A percentile compares a stretch with the other conserved stretches of the same genome.
These are phyloP conservation scores for Sclerotinia glacialis DNA, from an alignment of 2,329 filamentous ascomycete species.

Conservation along the genomic window DNA sequence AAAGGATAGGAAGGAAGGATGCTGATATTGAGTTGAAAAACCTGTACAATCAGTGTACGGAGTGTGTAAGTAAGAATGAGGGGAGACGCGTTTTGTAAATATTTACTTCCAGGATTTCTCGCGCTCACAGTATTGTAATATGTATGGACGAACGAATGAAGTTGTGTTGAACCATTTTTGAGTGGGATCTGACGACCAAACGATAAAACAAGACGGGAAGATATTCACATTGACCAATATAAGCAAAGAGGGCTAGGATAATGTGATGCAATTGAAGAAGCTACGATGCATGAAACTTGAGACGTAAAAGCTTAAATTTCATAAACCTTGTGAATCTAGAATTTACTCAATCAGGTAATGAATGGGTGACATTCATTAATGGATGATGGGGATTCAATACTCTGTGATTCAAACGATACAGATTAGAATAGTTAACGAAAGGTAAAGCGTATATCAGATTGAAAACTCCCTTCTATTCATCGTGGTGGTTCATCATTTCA, in stretches of 20 bases:
- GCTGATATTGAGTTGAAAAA: background rate
- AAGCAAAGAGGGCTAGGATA: slow-evolving; percentile 1
- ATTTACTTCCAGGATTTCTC: slow-evolving; percentile 19
- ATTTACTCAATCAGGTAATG: slow-evolving; percentile 4
- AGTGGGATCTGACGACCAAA: background rate
- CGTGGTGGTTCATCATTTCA: background rate
- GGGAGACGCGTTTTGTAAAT: slow-evolving; percentile 22
- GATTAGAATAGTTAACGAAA: background rate
- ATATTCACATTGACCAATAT: slow-evolving; percentile 2
- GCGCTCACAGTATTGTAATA: background rate
- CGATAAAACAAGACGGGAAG: slow-evolving; percentile 1
- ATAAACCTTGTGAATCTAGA: slow-evolving; percentile 11
- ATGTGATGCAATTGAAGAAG: slow-evolving; percentile 8
- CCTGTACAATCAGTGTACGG: too few species aligned
- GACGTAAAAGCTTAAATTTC: slow-evolving; percentile 13
- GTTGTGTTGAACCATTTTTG: background rate
- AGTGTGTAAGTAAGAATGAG: background rate
- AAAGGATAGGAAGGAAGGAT: background rate
- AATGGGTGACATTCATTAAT: background rate
- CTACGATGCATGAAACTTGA: slow-evolving; percentile 19
- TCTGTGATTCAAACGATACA: background rate
- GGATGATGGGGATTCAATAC: background rate
- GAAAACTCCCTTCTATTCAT: too few species aligned
- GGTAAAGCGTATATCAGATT: background rate
- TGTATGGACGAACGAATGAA: background rate